These are phyloP conservation scores for Curvularia eragrostidis DNA, from an alignment of 2,329 filamentous ascomycete species.

Conservation along the genomic window DNA sequence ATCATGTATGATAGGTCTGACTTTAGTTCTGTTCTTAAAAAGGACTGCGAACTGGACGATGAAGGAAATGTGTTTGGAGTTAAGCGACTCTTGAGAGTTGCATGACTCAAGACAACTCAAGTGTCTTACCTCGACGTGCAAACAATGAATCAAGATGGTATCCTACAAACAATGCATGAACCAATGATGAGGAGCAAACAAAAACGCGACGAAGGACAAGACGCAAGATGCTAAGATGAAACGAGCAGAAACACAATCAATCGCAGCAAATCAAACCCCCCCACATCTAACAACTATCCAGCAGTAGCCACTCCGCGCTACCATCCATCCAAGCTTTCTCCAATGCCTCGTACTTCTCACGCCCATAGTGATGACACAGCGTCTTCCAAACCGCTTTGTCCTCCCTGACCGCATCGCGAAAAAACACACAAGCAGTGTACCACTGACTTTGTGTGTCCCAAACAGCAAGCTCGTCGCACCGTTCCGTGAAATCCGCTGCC, in stretches of 20 bases:
- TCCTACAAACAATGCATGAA: neutral
- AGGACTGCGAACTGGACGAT: too few relatives aligned
- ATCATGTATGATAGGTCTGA: too few relatives aligned
- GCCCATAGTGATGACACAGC: neutral
- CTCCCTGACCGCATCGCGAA: neutral
- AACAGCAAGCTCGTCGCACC: neutral
- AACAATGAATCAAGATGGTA: neutral
- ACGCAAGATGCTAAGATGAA: neutral
- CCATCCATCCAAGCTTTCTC: neutral
- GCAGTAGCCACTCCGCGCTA: neutral
- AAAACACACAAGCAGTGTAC: conserved; percentile 4
- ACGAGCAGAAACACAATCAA: neutral
- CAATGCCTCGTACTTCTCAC: neutral
- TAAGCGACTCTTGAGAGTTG: too few relatives aligned
- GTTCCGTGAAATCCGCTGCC: conserved; percentile 3
- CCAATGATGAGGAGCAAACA: neutral
- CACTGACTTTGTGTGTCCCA: neutral
- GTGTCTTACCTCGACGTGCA: neutral
- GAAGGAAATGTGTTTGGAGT: too few relatives aligned
- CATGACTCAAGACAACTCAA: too few relatives aligned
- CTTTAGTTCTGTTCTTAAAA: too few relatives aligned
- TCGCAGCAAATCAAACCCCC: neutral
- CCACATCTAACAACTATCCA: neutral
- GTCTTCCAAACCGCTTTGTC: neutral
- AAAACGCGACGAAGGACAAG: neutral